Base-by-base conservation (phyloP, 2,329 filamentous ascomycete species). In the Fusarium burgessii region DNA sequence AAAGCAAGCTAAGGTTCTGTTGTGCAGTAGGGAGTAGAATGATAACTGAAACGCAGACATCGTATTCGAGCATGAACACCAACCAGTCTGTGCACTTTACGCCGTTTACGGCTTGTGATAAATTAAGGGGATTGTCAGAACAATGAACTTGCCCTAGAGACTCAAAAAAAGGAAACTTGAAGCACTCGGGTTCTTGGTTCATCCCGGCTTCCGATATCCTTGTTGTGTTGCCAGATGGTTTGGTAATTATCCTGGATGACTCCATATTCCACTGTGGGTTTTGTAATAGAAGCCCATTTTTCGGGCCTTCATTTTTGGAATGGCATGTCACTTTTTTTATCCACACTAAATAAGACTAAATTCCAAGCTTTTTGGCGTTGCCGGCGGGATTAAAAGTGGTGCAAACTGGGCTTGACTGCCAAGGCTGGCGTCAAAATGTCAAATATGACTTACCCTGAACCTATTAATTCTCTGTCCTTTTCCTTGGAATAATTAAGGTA, bases 41-140 rank as follows among this genome's bases (percentile, higher is more conserved):
- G 18, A 6, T 29, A 56, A 47, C 41, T 56, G 52, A 56, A 56
- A 56, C 52, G 23, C 20, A 49, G 52, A 56, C 32, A 18, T 11
- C 11, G 15, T 18, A 11, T 41, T 42, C 10, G 29, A 29, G 29
- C 29, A 29, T 29, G 7, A 7, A 29, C 40, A 20, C 20, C 32
- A 18, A 15, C 2, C 8, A 5, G 47, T 50, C 47, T 36, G 47
- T 36, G 47, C 47, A 8, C 20, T 15, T 17, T 35, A 13, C 33
- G 33, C 4, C 14, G 3, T 4, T 35, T 35, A 13, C 33, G 33
- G 13, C 14, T 3, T 3, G 8, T 6, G 13, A 36, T 12, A 36
- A 12, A 50, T 50, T 50, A 36, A 50, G 32, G 47, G 47, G 47
- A 2, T 32, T 50, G 8, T 17, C 20, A 50, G 17, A 50, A 23